Evolutionary conservation across 2,329 filamentous ascomycete genomes (phyloP).

Genomic region (Sporothrix dimorphospora): DNA sequence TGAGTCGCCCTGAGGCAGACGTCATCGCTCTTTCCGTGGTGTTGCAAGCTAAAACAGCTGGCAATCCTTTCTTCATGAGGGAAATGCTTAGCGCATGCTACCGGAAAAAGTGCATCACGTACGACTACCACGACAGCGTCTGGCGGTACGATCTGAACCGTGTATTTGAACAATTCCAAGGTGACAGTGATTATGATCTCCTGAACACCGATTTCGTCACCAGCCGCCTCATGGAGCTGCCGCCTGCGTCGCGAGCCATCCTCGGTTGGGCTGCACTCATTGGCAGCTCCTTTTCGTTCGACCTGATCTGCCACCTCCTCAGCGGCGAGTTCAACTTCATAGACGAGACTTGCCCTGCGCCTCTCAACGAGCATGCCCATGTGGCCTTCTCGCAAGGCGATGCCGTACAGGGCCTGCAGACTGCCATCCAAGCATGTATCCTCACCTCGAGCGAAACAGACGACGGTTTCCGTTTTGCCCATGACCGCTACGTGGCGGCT

Average conservation of each 20-base stretch:
- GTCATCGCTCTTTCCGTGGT: constrained; percentile 79
- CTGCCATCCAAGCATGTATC: constrained; percentile 77
- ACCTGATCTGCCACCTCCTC: constrained; percentile 75
- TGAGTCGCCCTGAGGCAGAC: constrained; percentile 73
- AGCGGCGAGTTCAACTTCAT: constrained; percentile 70
- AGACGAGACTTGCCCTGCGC: constrained; percentile 45
- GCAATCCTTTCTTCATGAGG: constrained; percentile 88
- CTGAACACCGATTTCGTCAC: constrained; percentile 83
- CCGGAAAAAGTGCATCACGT: constrained; percentile 85
- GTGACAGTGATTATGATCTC: constrained; percentile 75
- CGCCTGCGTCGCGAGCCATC: constrained; percentile 72
- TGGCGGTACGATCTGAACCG: constrained; percentile 88
- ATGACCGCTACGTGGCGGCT: constrained; percentile 83
- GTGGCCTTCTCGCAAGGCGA: constrained; percentile 65
- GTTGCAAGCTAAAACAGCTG: constrained; percentile 83
- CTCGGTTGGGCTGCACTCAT: constrained; percentile 85
- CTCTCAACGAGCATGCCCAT: constrained; percentile 42
- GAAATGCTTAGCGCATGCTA: constrained; percentile 90
- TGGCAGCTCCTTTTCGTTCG: constrained; percentile 82
- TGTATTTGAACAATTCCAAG: constrained; percentile 82
- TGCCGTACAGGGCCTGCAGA: constrained; percentile 77
- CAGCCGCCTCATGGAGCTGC: constrained; percentile 75
- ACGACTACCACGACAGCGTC: constrained; percentile 78
- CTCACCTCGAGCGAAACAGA: constrained; percentile 81
- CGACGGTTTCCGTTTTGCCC: constrained; percentile 83